Conservation (phyloP, 495 filamentous ascomycete species). For the Chlorociboria aeruginascens region DNA sequence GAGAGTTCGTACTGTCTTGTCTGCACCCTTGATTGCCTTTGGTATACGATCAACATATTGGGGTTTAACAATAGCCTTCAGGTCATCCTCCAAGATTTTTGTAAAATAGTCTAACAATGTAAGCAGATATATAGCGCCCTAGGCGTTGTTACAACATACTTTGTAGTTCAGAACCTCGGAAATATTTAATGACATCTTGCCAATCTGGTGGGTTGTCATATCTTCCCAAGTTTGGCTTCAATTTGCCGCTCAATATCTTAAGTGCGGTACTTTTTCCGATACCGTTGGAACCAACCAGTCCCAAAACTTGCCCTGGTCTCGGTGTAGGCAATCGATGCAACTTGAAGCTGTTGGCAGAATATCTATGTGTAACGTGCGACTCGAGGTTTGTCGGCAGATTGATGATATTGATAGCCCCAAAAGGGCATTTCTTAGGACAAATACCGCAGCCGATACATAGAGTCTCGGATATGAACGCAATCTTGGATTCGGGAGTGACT, state of each 20-base stretch:
- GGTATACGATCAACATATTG: slow-evolving; percentile 99
- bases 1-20: slow-evolving; percentile 64
- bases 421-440: slow-evolving; percentile 98
- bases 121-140: slow-evolving; percentile 4
- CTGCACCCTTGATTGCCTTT: slow-evolving; percentile 67
- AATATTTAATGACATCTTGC: slow-evolving; percentile 97
- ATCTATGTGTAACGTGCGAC: slow-evolving; percentile 93
- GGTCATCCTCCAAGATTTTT: slow-evolving; percentile 87
- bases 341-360: slow-evolving; percentile 99
- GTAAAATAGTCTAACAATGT: slow-evolving; percentile 77
- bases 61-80: slow-evolving; percentile 96
- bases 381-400: slow-evolving; percentile 98
- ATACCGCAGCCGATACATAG: slow-evolving; percentile 98
- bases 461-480: slow-evolving; percentile 94
- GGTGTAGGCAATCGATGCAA: slow-evolving; percentile 92
- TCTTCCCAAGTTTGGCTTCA: slow-evolving; percentile 92
- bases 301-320: slow-evolving; percentile 89
- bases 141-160: slow-evolving; percentile 40
- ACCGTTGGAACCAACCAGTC: slow-evolving; percentile 96
- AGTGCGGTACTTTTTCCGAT: slow-evolving; percentile 98
- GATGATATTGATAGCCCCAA: slow-evolving; percentile 98
- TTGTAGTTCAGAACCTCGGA: slow-evolving; percentile 92
- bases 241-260: slow-evolving; percentile 94
- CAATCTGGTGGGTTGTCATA: slow-evolving; percentile 96
- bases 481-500: slow-evolving; percentile 78